Evolutionary conservation across 1,284 basidiomycete genomes (phyloP), one percentile per base, ranked within the genome.

Genomic region (Macrocybe sp.): DNA sequence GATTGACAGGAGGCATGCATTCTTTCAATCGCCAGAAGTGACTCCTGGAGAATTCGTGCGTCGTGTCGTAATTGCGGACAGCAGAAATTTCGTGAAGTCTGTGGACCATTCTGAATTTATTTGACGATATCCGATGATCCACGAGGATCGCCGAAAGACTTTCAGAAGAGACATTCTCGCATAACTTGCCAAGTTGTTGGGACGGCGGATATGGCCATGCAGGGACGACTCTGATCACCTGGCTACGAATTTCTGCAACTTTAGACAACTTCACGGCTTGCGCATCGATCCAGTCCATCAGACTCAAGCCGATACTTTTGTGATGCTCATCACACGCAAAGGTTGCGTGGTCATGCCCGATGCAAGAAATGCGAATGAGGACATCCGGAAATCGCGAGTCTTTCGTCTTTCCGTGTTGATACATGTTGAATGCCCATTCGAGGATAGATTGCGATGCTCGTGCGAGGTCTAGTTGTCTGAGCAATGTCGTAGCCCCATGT

Each of bases 11-110:
- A 2, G 85, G 85, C 36, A 93, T 85, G 55, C 76, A 82, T 12
- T 81, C 78, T 59, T 90, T 91, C 56, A 95, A 68, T 35, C 79
- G 75, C 92, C 92, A 95, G 61, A 95, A 93, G 53, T 86, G 81
- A 2, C 70, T 70, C 45, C 64, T 67, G 2, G 78, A 66, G 51
- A 89, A 89, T 28, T 70, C 68, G 2, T 22, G 22, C 22, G 62
- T 61, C 46, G 66, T 63, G 14, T 65, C 60, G 37, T 75, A 72
- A 7, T 65, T 56, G 4, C 63, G 62, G 10, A 63, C 59, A 4
- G 61, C 50, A 4, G 75, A 67, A 49, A 78, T 66, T 11, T 79
- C 73, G 2, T 69, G 68, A 28, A 91, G 66, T 33, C 76, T 75
- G 33, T 81, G 76, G 14, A 85, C 85, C n/a, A 89, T 63, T 9